Evolutionary conservation across 805 yeast genomes (phyloP).

Genomic region (Dipodascopsis uninucleata): DNA sequence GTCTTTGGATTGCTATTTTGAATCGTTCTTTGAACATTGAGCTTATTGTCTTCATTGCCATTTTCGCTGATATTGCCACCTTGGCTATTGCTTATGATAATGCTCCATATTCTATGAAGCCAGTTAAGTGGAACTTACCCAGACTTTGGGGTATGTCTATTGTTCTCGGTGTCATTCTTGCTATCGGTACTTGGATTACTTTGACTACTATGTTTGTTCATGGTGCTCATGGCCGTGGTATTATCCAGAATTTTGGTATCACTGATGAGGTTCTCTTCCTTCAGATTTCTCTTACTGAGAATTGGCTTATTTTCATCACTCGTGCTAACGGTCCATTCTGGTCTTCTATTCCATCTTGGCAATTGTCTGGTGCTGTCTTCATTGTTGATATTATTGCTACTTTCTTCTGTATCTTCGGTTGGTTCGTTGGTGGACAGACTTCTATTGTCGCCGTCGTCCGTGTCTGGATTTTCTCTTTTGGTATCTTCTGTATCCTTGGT

Average conservation of each 20-base stretch:
- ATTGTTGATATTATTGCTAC: conserved; percentile 88
- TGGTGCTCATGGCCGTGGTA: conserved; percentile 67
- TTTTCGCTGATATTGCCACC: conserved; percentile 82
- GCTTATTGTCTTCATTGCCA: conserved; percentile 92
- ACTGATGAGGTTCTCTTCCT: conserved; percentile 89
- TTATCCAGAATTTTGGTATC: conserved; percentile 93
- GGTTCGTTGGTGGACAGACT: conserved; percentile 98
- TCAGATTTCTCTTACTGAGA: conserved; percentile 91
- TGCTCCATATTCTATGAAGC: conserved; percentile 89
- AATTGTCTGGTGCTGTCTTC: conserved; percentile 89
- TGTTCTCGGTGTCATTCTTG: conserved; percentile 62
- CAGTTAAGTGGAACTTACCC: conserved; percentile 96
- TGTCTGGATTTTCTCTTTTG: conserved; percentile 93
- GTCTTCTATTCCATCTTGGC: conserved; percentile 96
- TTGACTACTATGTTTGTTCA: conserved; percentile 87
- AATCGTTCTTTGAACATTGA: conserved; percentile 82
- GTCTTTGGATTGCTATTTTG: conserved; percentile 94
- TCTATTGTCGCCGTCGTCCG: conserved; percentile 92
- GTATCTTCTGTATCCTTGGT: conserved; percentile 93
- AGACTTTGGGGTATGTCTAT: conserved; percentile 84
- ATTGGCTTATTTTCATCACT: conserved; percentile 95
- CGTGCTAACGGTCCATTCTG: conserved; percentile 98
- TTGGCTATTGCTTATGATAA: conserved; percentile 83
- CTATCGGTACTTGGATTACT: conserved; percentile 86
- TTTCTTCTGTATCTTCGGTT: conserved; percentile 87